These are phyloP conservation scores for Fusarium sp. DNA, from an alignment of 2,329 filamentous ascomycete genomes.

Conservation along the genomic window DNA sequence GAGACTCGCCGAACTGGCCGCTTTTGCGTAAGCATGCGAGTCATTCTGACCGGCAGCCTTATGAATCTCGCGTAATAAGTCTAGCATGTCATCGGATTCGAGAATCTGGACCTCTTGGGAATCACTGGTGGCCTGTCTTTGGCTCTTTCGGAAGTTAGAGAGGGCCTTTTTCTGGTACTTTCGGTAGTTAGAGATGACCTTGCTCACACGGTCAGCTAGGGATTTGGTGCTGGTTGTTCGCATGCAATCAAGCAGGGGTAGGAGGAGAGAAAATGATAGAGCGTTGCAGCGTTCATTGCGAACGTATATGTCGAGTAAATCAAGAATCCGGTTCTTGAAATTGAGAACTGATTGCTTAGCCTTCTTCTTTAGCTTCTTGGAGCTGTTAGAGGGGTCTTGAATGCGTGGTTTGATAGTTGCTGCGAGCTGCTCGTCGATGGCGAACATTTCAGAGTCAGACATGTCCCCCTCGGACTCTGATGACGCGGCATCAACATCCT, in stretches of 20 bases:
- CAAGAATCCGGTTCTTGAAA: slow-evolving; percentile 94
- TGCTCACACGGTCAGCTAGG: slow-evolving; percentile 76
- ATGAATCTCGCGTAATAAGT: slow-evolving; percentile 74
- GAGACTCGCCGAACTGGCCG: slow-evolving; percentile 77
- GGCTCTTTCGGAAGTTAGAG: slow-evolving; percentile 73
- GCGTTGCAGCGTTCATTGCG: slow-evolving; percentile 77
- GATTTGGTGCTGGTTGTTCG: slow-evolving; percentile 81
- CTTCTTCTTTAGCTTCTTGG: slow-evolving; percentile 86
- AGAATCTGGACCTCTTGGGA: slow-evolving; percentile 49
- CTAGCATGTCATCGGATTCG: slow-evolving; percentile 61
- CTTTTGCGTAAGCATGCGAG: slow-evolving; percentile 76
- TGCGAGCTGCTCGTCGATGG: slow-evolving; percentile 81
- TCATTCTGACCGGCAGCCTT: slow-evolving; percentile 69
- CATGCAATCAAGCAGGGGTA: slow-evolving; percentile 80
- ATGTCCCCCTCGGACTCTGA: slow-evolving; percentile 80
- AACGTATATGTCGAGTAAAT: slow-evolving; percentile 85
- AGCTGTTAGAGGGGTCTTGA: slow-evolving; percentile 64
- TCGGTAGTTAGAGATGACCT: slow-evolving; percentile 77
- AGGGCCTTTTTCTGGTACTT: slow-evolving; percentile 74
- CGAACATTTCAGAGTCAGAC: slow-evolving; percentile 96
- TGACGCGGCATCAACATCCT: slow-evolving; percentile 64
- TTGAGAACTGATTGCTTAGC: slow-evolving; percentile 90
- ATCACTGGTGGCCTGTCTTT: slow-evolving; percentile 63
- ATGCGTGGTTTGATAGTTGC: slow-evolving; percentile 85
- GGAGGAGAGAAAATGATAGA: slow-evolving; percentile 73